Conservation (phyloP, 352 stramenopile genomes). For the Phytophthora brassicae region DNA sequence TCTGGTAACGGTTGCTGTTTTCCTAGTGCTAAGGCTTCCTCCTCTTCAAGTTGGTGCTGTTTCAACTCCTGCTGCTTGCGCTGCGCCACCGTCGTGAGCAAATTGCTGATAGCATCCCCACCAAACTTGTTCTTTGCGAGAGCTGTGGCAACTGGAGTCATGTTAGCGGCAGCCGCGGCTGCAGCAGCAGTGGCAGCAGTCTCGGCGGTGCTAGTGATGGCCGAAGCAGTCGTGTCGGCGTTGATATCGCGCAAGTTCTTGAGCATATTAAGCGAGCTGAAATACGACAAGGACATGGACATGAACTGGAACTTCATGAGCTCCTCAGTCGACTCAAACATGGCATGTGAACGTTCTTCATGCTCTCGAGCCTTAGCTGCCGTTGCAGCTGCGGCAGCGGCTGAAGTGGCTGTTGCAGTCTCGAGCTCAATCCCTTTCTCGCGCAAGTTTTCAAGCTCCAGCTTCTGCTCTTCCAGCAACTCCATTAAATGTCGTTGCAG, state of each 20-base stretch:
- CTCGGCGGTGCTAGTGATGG: conserved; percentile 87
- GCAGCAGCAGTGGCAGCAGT: conserved; percentile 85
- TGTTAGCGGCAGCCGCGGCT: conserved; percentile 85
- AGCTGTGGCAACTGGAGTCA: conserved; percentile 50
- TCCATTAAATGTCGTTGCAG: conserved; percentile 94
- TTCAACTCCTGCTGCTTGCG: conserved; percentile 79
- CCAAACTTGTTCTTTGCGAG: conserved; percentile 58
- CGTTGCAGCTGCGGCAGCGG: conserved; percentile 88
- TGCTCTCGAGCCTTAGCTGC: conserved; percentile 90
- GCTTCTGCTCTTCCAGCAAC: conserved; percentile 92
- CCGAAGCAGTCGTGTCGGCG: conserved; percentile 88
- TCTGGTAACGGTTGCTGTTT: conserved; percentile 69
- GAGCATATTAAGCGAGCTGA: conserved; percentile 95
- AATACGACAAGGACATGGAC: conserved; percentile 94
- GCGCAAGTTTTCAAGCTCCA: conserved; percentile 89
- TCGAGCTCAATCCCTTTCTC: conserved; percentile 93
- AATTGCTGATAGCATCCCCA: conserved; percentile 60
- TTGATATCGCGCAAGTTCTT: conserved; percentile 94
- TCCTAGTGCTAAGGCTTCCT: conserved; percentile 48
- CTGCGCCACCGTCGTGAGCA: conserved; percentile 61
- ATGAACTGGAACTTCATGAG: conserved; percentile 98
- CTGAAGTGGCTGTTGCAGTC: conserved; percentile 89
- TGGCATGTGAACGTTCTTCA: conserved; percentile 86
- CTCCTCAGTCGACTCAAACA: conserved; percentile 94
- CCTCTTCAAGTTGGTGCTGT: conserved; percentile 54